Evolutionary conservation across 352 stramenopile genomes (phyloP).

Genomic region (Peronospora tabacina): DNA sequence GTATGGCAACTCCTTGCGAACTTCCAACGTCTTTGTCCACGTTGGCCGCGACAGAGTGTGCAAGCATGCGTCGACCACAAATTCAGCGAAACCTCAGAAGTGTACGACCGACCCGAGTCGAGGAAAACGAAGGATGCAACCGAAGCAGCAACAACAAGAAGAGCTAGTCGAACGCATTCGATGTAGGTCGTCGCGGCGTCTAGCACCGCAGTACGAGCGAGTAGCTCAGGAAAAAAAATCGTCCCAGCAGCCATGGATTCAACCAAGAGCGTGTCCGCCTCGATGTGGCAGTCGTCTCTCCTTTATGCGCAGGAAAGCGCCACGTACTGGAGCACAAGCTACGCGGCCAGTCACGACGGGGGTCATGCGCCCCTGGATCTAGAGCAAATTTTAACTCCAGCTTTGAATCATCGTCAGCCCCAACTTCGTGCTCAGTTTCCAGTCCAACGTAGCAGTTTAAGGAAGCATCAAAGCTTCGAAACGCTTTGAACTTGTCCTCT

Average conservation of each 20-base stretch:
- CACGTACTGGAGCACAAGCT: conserved; percentile 5
- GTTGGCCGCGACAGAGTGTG: conserved; percentile 34
- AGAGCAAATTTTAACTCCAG: conserved; percentile 2
- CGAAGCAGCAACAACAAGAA: conserved; percentile 10
- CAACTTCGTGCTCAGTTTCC: background rate
- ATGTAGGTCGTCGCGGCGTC: conserved; percentile 36
- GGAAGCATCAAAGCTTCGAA: too few relatives aligned
- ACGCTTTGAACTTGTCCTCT: too few relatives aligned
- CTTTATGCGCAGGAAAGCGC: conserved; percentile 15
- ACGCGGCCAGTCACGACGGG: conserved; percentile 15
- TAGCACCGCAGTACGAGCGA: conserved; percentile 41
- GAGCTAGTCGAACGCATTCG: conserved; percentile 39
- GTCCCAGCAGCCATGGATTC: conserved; percentile 11
- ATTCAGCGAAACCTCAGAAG: conserved; percentile 34
- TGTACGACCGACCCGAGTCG: conserved; percentile 27
- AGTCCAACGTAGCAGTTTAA: too few relatives aligned
- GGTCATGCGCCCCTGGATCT: conserved; percentile 31
- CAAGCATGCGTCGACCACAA: conserved; percentile 22
- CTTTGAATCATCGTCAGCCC: background rate
- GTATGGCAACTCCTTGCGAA: conserved; percentile 25
- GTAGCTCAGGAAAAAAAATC: conserved; percentile 22
- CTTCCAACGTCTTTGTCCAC: conserved; percentile 45
- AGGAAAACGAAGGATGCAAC: conserved; percentile 17
- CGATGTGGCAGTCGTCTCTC: conserved; percentile 27
- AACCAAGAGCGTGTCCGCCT: conserved; percentile 16